Base-by-base conservation (phyloP, 2,329 filamentous ascomycete genomes). In the Epichloe glyceriae region DNA sequence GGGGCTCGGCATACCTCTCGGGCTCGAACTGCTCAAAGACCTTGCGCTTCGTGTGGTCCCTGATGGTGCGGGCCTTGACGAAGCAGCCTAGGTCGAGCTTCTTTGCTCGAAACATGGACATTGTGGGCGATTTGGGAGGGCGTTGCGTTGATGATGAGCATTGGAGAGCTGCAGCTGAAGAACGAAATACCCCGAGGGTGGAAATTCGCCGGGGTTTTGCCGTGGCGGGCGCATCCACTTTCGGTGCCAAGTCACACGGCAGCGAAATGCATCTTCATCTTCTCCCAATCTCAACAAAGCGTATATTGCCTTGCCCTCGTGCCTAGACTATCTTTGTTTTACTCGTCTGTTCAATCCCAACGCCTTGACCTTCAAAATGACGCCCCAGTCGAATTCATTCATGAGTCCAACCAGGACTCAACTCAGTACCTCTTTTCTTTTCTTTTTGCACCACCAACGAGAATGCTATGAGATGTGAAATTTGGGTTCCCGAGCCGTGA, bases 31-130 rank as follows among this genome's bases (percentile, higher is more conserved):
- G 76, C 64, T 85, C 86, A 63, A 90, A 96, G 53, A 89, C 87
- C 73, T 94, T 91, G 62, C 93, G 86, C 80, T 97, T 98, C 50
- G 89, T 90, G 73, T 97, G 88, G 70, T 98, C 93, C 61, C 93
- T 88, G 65, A 98, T 85, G 58, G 87, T 79, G 58, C 85, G 84
- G 66, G 85, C 80, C 64, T 96, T 96, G 71, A 94, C 70, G 64
- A 86, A 95, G 66, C 88, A 88, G 66, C 86, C 83, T 59, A 97
- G 73, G 61, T 97, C 89, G 60, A 96, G 82, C 75, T 83, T 90
- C 71, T 95, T 95, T 34, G 89, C 77, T 61, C 89, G 78, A 71
- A 95, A 96, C 73, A 90, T 86, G 46, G 87, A 84, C 83, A 88
- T 88, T 56, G 58, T 79, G 73, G 67, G 56, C 54, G 51, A 50